phyloP scores from a whole-genome alignment of 2,329 filamentous ascomycete genomes.

The Pyricularia sp. region DNA sequence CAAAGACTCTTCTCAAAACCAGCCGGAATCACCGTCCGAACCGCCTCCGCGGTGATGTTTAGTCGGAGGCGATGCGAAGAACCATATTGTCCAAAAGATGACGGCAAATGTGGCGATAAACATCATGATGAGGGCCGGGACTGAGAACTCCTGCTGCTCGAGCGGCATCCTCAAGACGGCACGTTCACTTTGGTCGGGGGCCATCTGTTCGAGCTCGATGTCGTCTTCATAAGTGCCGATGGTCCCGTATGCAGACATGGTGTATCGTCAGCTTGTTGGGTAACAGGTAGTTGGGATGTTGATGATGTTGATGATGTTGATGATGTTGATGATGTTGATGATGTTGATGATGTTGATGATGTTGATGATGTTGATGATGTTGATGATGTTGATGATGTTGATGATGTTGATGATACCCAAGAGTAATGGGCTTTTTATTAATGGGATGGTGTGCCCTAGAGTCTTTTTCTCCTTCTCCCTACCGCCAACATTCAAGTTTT shows the following conservation, averaged over 20 bases:
- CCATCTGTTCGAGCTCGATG: neutral
- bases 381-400: too few relatives aligned
- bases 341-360: neutral
- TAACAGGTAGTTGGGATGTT: neutral
- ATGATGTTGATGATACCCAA: neutral
- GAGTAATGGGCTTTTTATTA: neutral
- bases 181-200: neutral
- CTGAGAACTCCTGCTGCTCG: neutral
- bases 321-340: too few relatives aligned
- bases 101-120: neutral
- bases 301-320: too few relatives aligned
- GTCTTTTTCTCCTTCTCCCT: neutral
- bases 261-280: neutral
- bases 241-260: neutral
- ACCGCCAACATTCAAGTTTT: neutral
- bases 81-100: neutral
- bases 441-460: neutral
- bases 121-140: neutral
- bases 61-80: neutral
- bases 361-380: too few relatives aligned
- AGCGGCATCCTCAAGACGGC: neutral
- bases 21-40: neutral
- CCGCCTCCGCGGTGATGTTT: neutral
- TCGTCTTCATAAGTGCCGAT: neutral
- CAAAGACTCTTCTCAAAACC: neutral